phyloP scores from a whole-genome alignment of 306 rosid species.

The Sechiopsis laciniata region DNA sequence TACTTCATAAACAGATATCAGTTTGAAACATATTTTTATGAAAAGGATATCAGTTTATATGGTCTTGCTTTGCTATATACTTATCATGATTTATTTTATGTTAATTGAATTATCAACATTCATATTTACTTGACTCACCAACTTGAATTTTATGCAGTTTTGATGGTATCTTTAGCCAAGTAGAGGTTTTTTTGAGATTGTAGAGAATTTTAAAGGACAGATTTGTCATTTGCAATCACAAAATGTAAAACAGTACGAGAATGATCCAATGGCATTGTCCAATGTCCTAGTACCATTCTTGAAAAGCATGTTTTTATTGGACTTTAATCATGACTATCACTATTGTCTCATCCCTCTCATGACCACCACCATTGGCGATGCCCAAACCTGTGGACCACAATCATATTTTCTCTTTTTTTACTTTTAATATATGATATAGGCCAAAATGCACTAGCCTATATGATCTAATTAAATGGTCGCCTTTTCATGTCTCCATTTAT shows the following conservation, averaged over 20 bases:
- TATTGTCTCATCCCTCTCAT: no score
- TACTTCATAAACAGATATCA: not conserved
- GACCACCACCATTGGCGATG: not conserved
- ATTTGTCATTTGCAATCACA: not conserved
- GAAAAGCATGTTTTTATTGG: not conserved
- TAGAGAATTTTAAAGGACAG: not conserved
- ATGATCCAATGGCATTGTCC: constrained; percentile 11
- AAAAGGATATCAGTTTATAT: not conserved
- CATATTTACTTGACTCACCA: not conserved
- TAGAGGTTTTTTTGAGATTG: not conserved
- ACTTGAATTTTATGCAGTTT: not conserved
- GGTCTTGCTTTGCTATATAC: not conserved
- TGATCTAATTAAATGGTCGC: not conserved
- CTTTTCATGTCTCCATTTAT: not conserved
- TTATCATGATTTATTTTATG: not conserved
- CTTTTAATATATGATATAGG: not conserved
- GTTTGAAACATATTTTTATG: not conserved
- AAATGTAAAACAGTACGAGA: not conserved
- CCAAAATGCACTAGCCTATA: not conserved
- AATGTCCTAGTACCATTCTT: not conserved
- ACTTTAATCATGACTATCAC: constrained; percentile 14
- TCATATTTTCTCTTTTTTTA: not conserved
- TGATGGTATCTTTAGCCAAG: not conserved
- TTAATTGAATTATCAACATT: not conserved
- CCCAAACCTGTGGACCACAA: not conserved